These are phyloP conservation scores for Podaxis sp. DNA, from an alignment of 768 basidiomycete species.

Conservation along the genomic window DNA sequence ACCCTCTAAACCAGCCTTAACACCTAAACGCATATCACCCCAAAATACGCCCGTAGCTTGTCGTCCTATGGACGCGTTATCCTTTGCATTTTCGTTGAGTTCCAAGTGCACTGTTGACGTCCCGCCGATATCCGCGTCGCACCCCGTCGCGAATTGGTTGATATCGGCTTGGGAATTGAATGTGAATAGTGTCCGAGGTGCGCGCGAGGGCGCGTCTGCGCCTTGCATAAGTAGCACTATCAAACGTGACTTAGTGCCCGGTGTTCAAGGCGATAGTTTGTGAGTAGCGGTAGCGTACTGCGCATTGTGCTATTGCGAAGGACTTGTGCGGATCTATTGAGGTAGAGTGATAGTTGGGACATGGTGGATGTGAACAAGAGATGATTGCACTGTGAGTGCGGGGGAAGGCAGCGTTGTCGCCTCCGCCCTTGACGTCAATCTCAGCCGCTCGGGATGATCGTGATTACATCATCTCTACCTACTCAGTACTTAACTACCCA, in stretches of 20 bases:
- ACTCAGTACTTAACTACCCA: background rate
- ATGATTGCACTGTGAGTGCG: background rate
- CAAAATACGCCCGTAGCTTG: conserved; percentile 68
- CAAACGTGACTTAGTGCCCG: background rate
- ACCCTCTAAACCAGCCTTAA: conserved; percentile 64
- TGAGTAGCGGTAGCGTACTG: conserved; percentile 26
- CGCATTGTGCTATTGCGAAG: conserved; percentile 33
- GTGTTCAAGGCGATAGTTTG: background rate
- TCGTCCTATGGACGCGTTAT: conserved; percentile 45
- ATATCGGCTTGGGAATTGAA: conserved; percentile 64
- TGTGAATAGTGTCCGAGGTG: conserved; percentile 63
- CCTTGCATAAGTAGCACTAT: conserved; percentile 78
- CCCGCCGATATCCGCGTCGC: conserved; percentile 88
- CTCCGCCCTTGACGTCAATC: conserved; percentile 19
- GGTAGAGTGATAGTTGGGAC: conserved; percentile 37
- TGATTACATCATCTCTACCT: conserved; percentile 7
- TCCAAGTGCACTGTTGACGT: conserved; percentile 77
- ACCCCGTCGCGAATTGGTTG: conserved; percentile 70
- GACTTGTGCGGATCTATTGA: conserved; percentile 38
- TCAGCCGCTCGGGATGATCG: background rate
- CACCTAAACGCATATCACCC: conserved; percentile 74
- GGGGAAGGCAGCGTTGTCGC: background rate
- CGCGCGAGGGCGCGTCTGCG: conserved; percentile 58
- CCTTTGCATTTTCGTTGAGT: conserved; percentile 53
- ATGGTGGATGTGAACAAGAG: conserved; percentile 27